Conservation (phyloP, 2,329 filamentous ascomycete species). For the Trichoderma polysporum region DNA sequence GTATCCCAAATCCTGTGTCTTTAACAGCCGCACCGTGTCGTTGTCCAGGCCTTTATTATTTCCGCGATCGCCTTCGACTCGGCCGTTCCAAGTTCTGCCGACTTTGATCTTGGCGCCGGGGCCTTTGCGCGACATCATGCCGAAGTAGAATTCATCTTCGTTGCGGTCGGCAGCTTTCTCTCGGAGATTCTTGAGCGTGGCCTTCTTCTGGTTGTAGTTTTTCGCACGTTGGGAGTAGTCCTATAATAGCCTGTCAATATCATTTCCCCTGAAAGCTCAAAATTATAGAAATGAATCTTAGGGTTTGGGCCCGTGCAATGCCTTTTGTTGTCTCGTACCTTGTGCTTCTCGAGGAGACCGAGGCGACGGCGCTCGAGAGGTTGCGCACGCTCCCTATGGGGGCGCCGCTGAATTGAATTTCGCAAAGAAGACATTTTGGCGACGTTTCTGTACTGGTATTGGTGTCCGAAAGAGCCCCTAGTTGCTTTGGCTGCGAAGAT, state of each 20-base stretch:
- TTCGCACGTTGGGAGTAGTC: constrained; percentile 65
- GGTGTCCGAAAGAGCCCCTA: neutral
- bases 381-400: constrained; percentile 88
- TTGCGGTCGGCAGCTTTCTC: constrained; percentile 65
- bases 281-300: neutral
- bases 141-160: constrained; percentile 72
- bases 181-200: constrained; percentile 57
- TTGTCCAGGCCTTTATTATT: constrained; percentile 56
- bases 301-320: neutral
- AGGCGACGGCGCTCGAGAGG: constrained; percentile 79
- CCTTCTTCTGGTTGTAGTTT: constrained; percentile 67
- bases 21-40: constrained; percentile 61
- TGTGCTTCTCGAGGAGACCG: constrained; percentile 94
- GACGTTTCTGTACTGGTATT: neutral
- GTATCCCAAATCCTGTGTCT: constrained; percentile 68
- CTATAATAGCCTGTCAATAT: constrained; percentile 31
- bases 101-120: constrained; percentile 50
- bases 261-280: neutral
- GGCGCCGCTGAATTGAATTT: constrained; percentile 72
- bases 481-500: neutral
- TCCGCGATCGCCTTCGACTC: constrained; percentile 57
- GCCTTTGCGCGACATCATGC: constrained; percentile 64
- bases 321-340: constrained; percentile 49
- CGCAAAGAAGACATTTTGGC: constrained; percentile 56
- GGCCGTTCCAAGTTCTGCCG: constrained; percentile 55